These are phyloP conservation scores for Nemania diffusa DNA, from an alignment of 2,329 filamentous ascomycete species.

Conservation along the genomic window DNA sequence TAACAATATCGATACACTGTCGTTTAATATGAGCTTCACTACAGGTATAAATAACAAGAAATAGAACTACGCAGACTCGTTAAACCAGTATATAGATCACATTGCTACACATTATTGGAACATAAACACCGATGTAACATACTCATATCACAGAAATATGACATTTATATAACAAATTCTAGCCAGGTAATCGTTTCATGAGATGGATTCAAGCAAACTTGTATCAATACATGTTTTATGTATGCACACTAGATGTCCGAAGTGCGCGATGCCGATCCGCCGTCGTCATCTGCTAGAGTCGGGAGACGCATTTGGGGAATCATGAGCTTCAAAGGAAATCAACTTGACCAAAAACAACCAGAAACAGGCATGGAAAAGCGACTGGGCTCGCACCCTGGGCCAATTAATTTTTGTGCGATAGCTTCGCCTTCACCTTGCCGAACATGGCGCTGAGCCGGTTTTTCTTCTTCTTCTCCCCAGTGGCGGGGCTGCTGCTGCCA, in stretches of 20 bases:
- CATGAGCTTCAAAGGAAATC: slow-evolving; percentile 43
- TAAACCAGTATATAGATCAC: no score
- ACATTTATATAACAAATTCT: not conserved
- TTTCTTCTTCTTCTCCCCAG: slow-evolving; percentile 72
- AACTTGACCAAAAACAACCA: slow-evolving; percentile 33
- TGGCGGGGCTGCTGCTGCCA: slow-evolving; percentile 49
- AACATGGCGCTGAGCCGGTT: slow-evolving; percentile 72
- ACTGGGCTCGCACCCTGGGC: slow-evolving; percentile 9
- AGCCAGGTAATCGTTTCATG: slow-evolving; percentile 8
- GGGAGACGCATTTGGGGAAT: slow-evolving; percentile 48
- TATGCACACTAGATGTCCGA: slow-evolving; percentile 43
- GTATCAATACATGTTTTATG: slow-evolving; percentile 36
- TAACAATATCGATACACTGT: no score
- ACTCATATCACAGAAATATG: not conserved
- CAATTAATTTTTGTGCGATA: slow-evolving; percentile 48
- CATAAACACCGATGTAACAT: no score
- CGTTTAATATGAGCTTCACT: no score
- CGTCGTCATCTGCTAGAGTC: slow-evolving; percentile 37
- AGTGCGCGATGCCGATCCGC: slow-evolving; percentile 37
- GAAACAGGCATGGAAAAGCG: slow-evolving; percentile 31
- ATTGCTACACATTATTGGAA: not conserved
- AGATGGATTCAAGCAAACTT: slow-evolving; percentile 28
- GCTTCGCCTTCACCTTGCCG: slow-evolving; percentile 63
- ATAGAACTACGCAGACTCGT: no score
- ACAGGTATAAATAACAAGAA: no score